Base-by-base conservation (phyloP, 139 green algal species). In the Chlorella sp. region DNA sequence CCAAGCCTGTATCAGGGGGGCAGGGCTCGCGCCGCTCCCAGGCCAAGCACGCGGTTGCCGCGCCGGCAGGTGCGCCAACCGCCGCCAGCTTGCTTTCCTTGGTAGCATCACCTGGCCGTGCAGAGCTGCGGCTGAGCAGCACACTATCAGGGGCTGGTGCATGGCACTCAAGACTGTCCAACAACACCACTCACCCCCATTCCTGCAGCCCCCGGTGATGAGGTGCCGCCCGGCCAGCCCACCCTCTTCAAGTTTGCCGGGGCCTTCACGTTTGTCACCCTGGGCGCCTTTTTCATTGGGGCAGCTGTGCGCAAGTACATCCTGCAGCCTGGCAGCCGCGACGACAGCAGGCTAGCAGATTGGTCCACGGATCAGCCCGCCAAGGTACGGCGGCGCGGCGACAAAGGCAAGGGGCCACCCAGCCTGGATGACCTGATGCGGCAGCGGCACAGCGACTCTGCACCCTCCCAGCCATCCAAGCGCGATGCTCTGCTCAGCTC, bases 311-410 rank as follows among this genome's bases (percentile, higher is more conserved):
- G 78, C 12, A 34, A n/a, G 12, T 78, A 85, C 80, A 85, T 78
- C 51, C 67, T 78, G 80, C 67, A 68, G 80, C 67, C 47, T 15
- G 26, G 28, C 78, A 57, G 65, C 32, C 63, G 78, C 60, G 32
- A 60, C 32, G 23, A 12, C 34, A 28, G 51, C 74, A 32, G 13
- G 25, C 26, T 78, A 25, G 36, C 39, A 60, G 51, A 60, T 15
- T 60, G 51, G 51, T 60, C 51, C 51, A 60, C 51, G 11, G 51
- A 60, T 15, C 51, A n/a, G 41, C 70, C 39, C 70, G 13, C 25
- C 75, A 44, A 36, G 55, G 17, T 20, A 15, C 74, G 47, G 51
- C 56, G 26, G 34, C 34, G 74, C 51, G n/a, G 74, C 74, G 57
- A 30, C 47, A 47, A 25, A 1, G 57, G 60, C 76, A 60, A 6